Evolutionary conservation across 768 basidiomycete genomes (phyloP).

Genomic region (Brasilioporus rufonigricans): DNA sequence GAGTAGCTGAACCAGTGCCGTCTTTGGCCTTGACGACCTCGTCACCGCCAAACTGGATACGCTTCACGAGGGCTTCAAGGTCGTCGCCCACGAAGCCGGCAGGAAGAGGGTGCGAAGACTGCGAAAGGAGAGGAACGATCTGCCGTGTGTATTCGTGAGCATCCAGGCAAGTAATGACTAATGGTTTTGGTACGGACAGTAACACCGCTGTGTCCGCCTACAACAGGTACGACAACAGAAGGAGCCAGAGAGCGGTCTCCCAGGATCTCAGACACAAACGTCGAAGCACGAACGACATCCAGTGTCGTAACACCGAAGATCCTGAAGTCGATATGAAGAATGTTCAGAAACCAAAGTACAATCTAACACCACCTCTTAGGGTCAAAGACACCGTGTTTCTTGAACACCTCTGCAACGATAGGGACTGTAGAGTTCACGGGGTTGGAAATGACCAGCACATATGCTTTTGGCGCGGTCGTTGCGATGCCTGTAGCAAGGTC

Average conservation of each 20-base stretch:
- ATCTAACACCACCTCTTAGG: slow-evolving; percentile 68
- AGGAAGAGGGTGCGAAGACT: slow-evolving; percentile 78
- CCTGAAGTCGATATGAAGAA: slow-evolving; percentile 39
- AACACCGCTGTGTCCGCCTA: slow-evolving; percentile 93
- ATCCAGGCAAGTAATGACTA: neutral
- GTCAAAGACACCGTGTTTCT: slow-evolving; percentile 88
- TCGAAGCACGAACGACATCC: slow-evolving; percentile 97
- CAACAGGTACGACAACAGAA: slow-evolving; percentile 77
- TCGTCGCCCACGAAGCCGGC: slow-evolving; percentile 43
- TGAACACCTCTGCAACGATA: slow-evolving; percentile 93
- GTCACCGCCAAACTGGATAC: slow-evolving; percentile 95
- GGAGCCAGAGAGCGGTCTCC: slow-evolving; percentile 60
- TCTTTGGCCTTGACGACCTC: slow-evolving; percentile 99
- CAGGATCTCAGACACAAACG: slow-evolving; percentile 83
- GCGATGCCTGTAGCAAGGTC: slow-evolving; percentile 92
- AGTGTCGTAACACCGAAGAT: slow-evolving; percentile 98
- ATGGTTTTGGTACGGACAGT: slow-evolving; percentile 50
- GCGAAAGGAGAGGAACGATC: slow-evolving; percentile 94
- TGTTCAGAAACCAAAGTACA: neutral
- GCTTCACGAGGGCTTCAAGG: slow-evolving; percentile 65
- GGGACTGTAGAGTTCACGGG: slow-evolving; percentile 99
- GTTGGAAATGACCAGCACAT: slow-evolving; percentile 96
- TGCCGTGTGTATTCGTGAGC: slow-evolving; percentile 27
- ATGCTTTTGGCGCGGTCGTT: slow-evolving; percentile 79
- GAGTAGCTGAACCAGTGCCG: slow-evolving; percentile 87